Evolutionary conservation across 768 basidiomycete species (phyloP), one percentile per base, ranked within the genome.

Genomic region (Leccinum variicolor): DNA sequence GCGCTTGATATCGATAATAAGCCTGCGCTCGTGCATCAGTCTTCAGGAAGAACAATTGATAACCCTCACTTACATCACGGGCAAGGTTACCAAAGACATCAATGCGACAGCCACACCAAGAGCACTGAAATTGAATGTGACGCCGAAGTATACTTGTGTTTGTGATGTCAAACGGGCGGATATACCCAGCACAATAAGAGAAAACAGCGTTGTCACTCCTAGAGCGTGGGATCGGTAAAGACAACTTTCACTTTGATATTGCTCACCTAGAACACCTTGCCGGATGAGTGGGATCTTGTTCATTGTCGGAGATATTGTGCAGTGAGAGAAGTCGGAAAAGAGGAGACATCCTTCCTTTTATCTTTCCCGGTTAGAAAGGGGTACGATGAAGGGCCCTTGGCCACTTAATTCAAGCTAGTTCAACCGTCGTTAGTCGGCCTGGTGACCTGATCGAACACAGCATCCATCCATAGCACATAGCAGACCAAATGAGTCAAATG

Each of bases 1-100:
- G 14, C 76, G 72, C 28, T 72, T 0, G 29, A 66, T 36, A 55
- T 79, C 77, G 23, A 77, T 41, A 19, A 74, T 19, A 31, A 74
- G 36, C 68, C 79, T 79, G 50, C 10, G n/a, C 9, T 25, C 1
- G 31, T 26, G 6, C 36, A 31, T 60, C 29, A 65, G 41, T 13
- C 21, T 25, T 46, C 48, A 17, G 48, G n/a, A 52, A 41, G 19
- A 25, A 15, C 17, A 28, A 10, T 15, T 5, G 21, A 39, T 10
- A 9, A 33, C 11, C 4, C 9, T 6, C 10, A 54, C 53, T 50
- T 33, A 72, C 73, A 77, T 67, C 33, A 69, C 63, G 15, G 62
- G 61, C 25, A 75, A 39, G 0, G 73, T 69, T 8, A 73, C 2
- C 26, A 74, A 7, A n/a, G 73, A 70, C 48, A 76, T 52, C 26